Evolutionary conservation across 495 filamentous ascomycete genomes (phyloP), one percentile per base, ranked within the genome.

Genomic region (Cercophora newfieldiana): DNA sequence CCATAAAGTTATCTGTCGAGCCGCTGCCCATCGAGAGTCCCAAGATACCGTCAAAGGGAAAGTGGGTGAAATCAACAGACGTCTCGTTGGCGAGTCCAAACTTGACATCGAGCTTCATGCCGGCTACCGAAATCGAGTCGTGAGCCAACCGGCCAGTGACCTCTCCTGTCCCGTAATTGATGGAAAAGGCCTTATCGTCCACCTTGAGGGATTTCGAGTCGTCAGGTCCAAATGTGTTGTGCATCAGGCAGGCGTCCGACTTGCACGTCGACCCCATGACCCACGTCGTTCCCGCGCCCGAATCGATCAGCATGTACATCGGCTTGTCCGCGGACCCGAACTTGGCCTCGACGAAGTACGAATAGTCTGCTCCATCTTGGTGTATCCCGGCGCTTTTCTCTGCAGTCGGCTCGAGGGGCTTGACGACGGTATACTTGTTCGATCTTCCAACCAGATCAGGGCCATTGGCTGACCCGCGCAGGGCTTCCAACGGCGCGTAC

Each of bases 11-110:
- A 29, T 87, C 83, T 8, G 81, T 81, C 12, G 76, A 62, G 70
- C 79, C 69, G 66, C 77, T 59, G 76, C 79, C 68, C 77, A 81
- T 87, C 7, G 88, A 88, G n/a, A 96, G 77, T 7, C 91, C 92
- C 6, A 96, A 76, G 56, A 96, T 95, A n/a, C 92, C 92, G 71
- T 96, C 92, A 68, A 95, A 90, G 19, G 91, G 89, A 69, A 93
- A 95, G 66, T 82, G 83, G 29, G 77, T 66, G 75, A 97, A 94
- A 55, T 92, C 85, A 57, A 85, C 74, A 4, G 88, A 88, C 16
- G 89, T 89, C 22, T 83, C 78, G 47, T 82, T 86, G 18, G 87
- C 90, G 65, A 91, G 69, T 4, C 92, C 92, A 73, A 97, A 91
- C 7, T 83, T 77, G 66, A 92, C 77, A 0, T 79, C 71, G 19